Evolutionary conservation across 495 filamentous ascomycete genomes (phyloP).

Genomic region (Penicillium pulvis): DNA sequence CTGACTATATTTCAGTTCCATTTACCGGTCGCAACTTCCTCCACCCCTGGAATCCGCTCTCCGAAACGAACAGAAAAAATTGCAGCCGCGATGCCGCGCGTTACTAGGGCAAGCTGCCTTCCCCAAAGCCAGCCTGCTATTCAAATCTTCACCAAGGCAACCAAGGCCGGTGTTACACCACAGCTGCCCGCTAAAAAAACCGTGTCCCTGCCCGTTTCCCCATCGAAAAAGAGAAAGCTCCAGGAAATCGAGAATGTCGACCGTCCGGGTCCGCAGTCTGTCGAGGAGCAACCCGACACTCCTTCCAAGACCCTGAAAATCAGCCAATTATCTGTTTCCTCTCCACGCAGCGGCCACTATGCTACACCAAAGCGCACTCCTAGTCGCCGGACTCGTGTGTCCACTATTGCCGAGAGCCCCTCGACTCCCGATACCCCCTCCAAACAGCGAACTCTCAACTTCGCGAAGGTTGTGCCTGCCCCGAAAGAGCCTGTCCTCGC

Average conservation of each 20-base stretch:
- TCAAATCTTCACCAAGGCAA: constrained; percentile 45
- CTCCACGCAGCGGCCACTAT: constrained; percentile 44
- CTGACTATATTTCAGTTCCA: constrained; percentile 23
- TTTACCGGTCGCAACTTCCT: constrained; percentile 28
- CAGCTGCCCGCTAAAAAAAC: constrained; percentile 27
- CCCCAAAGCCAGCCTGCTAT: constrained; percentile 38
- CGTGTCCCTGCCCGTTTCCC: constrained; percentile 35
- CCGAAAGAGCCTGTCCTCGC: constrained; percentile 18
- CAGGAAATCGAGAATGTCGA: constrained; percentile 44
- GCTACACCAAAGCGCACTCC: constrained; percentile 28
- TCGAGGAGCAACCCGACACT: constrained; percentile 29
- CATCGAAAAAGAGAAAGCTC: constrained; percentile 52
- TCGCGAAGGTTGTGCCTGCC: constrained; percentile 14
- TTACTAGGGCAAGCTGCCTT: constrained; percentile 34
- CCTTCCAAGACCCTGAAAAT: constrained; percentile 48
- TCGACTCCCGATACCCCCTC: constrained; percentile 32
- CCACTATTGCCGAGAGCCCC: constrained; percentile 15
- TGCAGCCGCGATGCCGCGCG: constrained; percentile 42
- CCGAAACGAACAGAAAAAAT: constrained; percentile 19
- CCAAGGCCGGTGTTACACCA: constrained; percentile 40
- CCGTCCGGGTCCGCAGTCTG: constrained; percentile 15
- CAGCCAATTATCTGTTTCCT: constrained; percentile 39
- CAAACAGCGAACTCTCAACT: constrained; percentile 35
- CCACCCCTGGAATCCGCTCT: constrained; percentile 4
- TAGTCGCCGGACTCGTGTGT: constrained; percentile 20